Evolutionary conservation across 805 yeast species (phyloP), one percentile per base, ranked within the genome.

Genomic region (Yarrowia phangngaensis): DNA sequence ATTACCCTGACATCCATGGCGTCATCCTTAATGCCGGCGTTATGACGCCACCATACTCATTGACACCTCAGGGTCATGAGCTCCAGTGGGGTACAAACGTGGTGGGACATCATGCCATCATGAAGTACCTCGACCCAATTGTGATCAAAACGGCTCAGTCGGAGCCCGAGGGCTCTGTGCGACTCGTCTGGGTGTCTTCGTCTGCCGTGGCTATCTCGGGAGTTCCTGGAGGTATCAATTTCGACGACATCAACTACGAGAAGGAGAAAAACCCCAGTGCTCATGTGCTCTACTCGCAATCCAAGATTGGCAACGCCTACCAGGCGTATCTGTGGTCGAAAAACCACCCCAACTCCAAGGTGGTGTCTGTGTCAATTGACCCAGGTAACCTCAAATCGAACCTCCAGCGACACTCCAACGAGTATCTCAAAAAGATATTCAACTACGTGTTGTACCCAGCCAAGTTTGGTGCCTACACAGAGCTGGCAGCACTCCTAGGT

Each of bases 111-210:
- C 71, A 66, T 46, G 56, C 73, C n/a, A 59, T 75, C 15, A 70
- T 72, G 53, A 64, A 65, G 48, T 57, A 64, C 19, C 56, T 73
- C 36, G 63, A 62, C 19, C 72, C 72, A 7, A 52, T 71, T 4
- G 52, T 75, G 13, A 50, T 64, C 17, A 55, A 63, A 20, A 60
- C 73, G 2, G 64, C 68, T 2, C 51, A 58, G 31, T 49, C 50
- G 2, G 56, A 61, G 9, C 56, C 60, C 13, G 52, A 59, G 1
- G 57, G 55, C 35, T 63, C 70, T 7, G 61, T 60, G 11, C 63
- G 79, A 41, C 62, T 74, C 24, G 66, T 75, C 6, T 74, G 76
- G 70, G 64, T 73, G 1, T 55, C 74, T 1, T 73, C 78, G 0
- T 40, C 64, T 24, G 72, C 65, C 0, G 72, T 67, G 28, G 46